Base-by-base conservation (phyloP, 192 early-diverging fungal species). In the Backusella sp. region DNA sequence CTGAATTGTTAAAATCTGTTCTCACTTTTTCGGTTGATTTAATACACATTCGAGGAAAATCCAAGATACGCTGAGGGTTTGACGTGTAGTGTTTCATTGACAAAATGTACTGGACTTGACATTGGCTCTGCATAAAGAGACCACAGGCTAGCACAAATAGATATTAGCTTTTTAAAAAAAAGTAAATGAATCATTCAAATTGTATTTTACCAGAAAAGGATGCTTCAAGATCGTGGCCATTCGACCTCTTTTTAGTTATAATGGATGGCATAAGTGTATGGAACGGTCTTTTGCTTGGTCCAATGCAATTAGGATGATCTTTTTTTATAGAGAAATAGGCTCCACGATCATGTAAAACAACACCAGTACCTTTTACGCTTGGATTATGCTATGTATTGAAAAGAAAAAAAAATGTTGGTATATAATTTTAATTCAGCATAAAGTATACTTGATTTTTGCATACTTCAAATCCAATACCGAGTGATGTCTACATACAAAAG, bases 221-320 rank as follows among this genome's bases (percentile, higher is more conserved):
- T 42, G 82, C 68, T 70, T 77, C 73, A 17, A 89, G 77, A 34
- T 84, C 76, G 41, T 80, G 79, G 34, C 74, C 74, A 39, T 80
- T 74, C 26, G 30, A 75, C 41, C 26, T 46, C 23, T 77, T 74
- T 14, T 52, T 37, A 1, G 90, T 92, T n/a, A 88, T 86, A 82
- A 92, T 88, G 19, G 88, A 88, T 1, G 90, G 91, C 46, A 95
- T 92, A 46, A 95, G 92, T 3, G 94, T 95, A 84, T 95, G 94
- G 75, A 91, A 94, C 0, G 94, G 92, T 8, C 91, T 83, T 79
- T 95, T 95, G 11, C 66, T 49, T 3, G 91, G 90, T 39, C 73
- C 91, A 41, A 95, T 81, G 32, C 86, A 80, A 76, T 95, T 95
- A 8, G 91, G 84, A 78, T 90, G 86, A 8, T 46, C 70, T 44